Conservation (phyloP, 805 yeast genomes). For the Grigorovia yakushimaensis region DNA sequence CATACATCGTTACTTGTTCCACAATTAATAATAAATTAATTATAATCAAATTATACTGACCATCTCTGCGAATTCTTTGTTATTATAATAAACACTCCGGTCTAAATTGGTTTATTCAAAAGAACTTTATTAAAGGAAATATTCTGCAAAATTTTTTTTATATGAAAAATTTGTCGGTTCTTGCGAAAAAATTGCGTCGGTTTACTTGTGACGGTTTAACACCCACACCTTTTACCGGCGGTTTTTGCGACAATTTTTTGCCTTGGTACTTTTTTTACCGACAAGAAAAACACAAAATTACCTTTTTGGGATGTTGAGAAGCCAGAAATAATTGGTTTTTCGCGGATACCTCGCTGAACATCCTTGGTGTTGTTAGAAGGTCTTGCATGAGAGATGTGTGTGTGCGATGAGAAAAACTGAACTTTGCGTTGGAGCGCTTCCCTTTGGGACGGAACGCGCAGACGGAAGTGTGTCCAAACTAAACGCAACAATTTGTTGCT, state of each 20-base stretch:
- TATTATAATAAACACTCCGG: slow-evolving; percentile 76
- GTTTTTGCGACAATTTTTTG: neutral
- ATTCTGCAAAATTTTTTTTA: neutral
- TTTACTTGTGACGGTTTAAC: neutral
- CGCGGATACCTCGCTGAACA: neutral
- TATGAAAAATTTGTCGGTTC: neutral
- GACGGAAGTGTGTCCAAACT: neutral
- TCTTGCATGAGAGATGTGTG: neutral
- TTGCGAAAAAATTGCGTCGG: neutral
- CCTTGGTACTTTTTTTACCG: too few relatives aligned
- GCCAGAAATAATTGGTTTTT: neutral
- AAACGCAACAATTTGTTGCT: neutral
- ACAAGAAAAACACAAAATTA: neutral
- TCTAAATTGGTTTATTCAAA: slow-evolving; percentile 30
- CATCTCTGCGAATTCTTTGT: slow-evolving; percentile 77
- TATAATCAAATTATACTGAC: slow-evolving; percentile 50
- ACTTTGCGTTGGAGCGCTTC: neutral
- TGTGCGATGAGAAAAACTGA: neutral
- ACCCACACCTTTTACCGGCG: neutral
- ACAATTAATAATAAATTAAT: slow-evolving; percentile 1
- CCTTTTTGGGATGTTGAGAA: neutral
- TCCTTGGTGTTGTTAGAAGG: neutral
- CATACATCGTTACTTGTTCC: neutral
- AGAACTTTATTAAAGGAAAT: neutral
- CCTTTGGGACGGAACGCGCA: neutral